Evolutionary conservation across 768 basidiomycete genomes (phyloP), one percentile per base, ranked within the genome.

Genomic region (Boletus rex-veris): DNA sequence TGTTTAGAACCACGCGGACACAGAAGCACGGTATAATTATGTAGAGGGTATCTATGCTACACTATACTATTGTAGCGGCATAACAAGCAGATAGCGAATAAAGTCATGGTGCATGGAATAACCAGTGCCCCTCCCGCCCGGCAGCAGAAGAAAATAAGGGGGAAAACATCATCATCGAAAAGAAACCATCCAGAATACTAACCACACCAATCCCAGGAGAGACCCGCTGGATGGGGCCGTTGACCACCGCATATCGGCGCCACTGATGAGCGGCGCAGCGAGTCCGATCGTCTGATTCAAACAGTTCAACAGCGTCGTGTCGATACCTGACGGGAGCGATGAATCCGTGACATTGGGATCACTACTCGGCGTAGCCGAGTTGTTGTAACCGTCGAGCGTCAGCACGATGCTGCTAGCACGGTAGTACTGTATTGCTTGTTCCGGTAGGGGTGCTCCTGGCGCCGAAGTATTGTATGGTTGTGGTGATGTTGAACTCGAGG

Each of bases 391-490:
- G 49, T 88, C 81, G 4, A 87, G 71, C 1, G 83, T 78, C 24
- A 88, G 72, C 2, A 77, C 80, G 35, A 85, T 75, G 41, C 78
- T 84, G 61, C 83, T 84, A 2, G 83, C 80, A 30, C 86, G 82
- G 61, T 83, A 88, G 65, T 88, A 88, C 52, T 87, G 80, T n/a
- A 87, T 59, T 0, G 76, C 78, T 60, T 85, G 78, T 58, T 83
- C 80, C 0, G 84, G 80, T 37, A 62, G 62, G 12, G 74, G 72
- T 2, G 53, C 58, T 3, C 58, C 58, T 3, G 70, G 58, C n/a
- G 58, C 59, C 15, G 67, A 65, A 1, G 55, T 58, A 48, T 67
- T 74, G 69, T 59, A 75, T 4, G 71, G 46, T 3, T 62, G 55
- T 0, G 74, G 64, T 0, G 73, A 63, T 5, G 71, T 66, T 10